These are phyloP conservation scores for Amanita rimosa DNA, from an alignment of 768 basidiomycete genomes.

Conservation along the genomic window DNA sequence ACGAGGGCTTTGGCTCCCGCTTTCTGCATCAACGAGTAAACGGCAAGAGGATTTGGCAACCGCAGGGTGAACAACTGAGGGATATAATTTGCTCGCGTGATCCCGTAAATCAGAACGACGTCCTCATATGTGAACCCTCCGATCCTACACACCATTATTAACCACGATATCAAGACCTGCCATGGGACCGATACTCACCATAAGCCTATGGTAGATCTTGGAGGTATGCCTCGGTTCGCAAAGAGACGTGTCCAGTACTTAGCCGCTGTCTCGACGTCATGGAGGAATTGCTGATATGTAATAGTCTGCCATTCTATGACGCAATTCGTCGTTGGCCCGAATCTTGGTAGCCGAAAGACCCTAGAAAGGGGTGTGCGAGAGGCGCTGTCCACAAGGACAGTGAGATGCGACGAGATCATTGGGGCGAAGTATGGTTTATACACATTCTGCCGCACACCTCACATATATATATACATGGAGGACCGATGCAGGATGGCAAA, in stretches of 20 bases:
- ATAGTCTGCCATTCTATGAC: conserved; percentile 48
- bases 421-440: conserved; percentile 11
- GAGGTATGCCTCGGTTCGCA: conserved; percentile 29
- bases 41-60: conserved; percentile 58
- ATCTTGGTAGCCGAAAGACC: conserved; percentile 50
- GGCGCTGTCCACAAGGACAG: conserved; percentile 47
- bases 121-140: conserved; percentile 64
- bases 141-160: conserved; percentile 36
- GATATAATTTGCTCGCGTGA: conserved; percentile 66
- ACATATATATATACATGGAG: neutral
- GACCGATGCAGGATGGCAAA: neutral
- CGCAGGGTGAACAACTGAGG: conserved; percentile 72
- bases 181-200: conserved; percentile 37
- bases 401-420: conserved; percentile 47
- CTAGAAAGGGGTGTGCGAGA: conserved; percentile 33
- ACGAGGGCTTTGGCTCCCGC: conserved; percentile 55
- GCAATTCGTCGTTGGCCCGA: conserved; percentile 29
- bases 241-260: conserved; percentile 49
- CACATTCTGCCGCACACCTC: neutral
- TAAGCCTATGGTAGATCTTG: conserved; percentile 55
- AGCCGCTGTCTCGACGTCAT: conserved; percentile 55
- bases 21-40: conserved; percentile 54
- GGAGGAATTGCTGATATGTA: conserved; percentile 52
- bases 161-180: neutral
- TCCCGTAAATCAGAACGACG: conserved; percentile 63